Evolutionary conservation across 164 flowering plant species (phyloP), one percentile per base, ranked within the genome.

Genomic region (Kingdonia uniflora): DNA sequence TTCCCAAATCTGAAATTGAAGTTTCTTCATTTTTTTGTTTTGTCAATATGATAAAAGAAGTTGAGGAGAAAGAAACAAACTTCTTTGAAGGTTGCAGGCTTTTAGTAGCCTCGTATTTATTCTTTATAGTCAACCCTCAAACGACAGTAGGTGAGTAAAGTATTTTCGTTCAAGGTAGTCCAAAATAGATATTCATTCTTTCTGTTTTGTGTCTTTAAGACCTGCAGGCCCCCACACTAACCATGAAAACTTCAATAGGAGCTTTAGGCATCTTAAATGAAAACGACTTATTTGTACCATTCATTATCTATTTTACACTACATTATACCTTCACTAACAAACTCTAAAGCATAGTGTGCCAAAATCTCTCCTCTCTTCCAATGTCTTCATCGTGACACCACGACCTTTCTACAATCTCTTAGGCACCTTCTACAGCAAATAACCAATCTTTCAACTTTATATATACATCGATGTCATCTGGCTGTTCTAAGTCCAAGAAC

Each of bases 351-450:
- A 79, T 70, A 46, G 89, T 69, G 65, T 91, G 98, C 98, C 98
- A 91, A 70, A 82, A 80, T 62, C 77, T 85, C 52, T 79, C 87
- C 70, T 85, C 90, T 69, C 95, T 79, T 53, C 54, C 41, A 38
- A 69, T 42, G 56, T 68, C 66, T 46, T 72, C 64, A 26, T 57
- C 59, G 47, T 60, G n/a, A 51, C 72, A 71, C 73, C 67, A 66
- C 77, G 71, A 65, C 17, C 70, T 71, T 66, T 80, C 84, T 41
- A 81, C 75, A 66, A 78, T 76, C 67, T 85, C 90, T 51, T 77
- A 67, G 17, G 72, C 79, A 44, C 96, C 95, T 74, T 87, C 96
- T 41, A 91, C 80, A 55, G 95, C 96, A 78, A 91, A 91, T 67
- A 87, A 70, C 98, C 98, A 91, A 58, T 91, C 80, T 57, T 71